A percentile compares a stretch with the other conserved stretches of the same genome.
phyloP scores from a whole-genome alignment of 2,329 filamentous ascomycete species.

The Parafenestella ontariensis region DNA sequence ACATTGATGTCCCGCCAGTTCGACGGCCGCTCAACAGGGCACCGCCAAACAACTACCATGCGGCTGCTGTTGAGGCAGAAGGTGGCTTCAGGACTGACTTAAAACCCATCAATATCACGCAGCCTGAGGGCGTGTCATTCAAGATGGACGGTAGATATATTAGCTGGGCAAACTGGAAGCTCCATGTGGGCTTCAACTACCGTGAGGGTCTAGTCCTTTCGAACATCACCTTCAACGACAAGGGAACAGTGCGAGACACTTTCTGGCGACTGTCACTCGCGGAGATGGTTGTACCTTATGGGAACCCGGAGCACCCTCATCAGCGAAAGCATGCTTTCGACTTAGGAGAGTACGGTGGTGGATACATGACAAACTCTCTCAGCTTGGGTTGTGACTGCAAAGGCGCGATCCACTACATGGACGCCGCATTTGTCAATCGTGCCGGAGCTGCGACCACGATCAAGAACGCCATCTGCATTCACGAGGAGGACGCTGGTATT shows the following conservation, averaged over 20 bases:
- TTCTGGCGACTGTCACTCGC: conserved; percentile 90
- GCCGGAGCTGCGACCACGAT: conserved; percentile 78
- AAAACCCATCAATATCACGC: conserved; percentile 87
- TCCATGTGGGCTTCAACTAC: conserved; percentile 95
- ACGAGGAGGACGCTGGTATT: conserved; percentile 91
- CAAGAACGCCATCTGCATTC: conserved; percentile 94
- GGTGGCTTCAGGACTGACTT: conserved; percentile 80
- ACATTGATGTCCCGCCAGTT: conserved; percentile 82
- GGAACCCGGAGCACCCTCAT: conserved; percentile 80
- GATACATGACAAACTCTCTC: conserved; percentile 83
- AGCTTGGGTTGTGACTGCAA: conserved; percentile 85
- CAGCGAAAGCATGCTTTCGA: conserved; percentile 84
- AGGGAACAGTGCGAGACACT: conserved; percentile 74
- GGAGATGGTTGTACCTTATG: conserved; percentile 94
- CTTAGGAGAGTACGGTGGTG: conserved; percentile 80
- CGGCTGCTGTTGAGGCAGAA: conserved; percentile 72
- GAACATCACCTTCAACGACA: conserved; percentile 89
- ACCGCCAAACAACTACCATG: conserved; percentile 79
- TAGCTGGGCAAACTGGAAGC: conserved; percentile 91
- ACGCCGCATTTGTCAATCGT: conserved; percentile 82
- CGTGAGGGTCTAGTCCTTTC: conserved; percentile 88
- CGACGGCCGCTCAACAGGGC: conserved; percentile 77
- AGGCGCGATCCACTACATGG: conserved; percentile 88
- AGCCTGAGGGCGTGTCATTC: conserved; percentile 90
- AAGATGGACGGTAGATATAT: conserved; percentile 75